Percentiles rank a stretch among this genome's conserved stretches.
Evolutionary conservation across 2,329 filamentous ascomycete genomes (phyloP).

Genomic region (Beauveria pseudobassiana): DNA sequence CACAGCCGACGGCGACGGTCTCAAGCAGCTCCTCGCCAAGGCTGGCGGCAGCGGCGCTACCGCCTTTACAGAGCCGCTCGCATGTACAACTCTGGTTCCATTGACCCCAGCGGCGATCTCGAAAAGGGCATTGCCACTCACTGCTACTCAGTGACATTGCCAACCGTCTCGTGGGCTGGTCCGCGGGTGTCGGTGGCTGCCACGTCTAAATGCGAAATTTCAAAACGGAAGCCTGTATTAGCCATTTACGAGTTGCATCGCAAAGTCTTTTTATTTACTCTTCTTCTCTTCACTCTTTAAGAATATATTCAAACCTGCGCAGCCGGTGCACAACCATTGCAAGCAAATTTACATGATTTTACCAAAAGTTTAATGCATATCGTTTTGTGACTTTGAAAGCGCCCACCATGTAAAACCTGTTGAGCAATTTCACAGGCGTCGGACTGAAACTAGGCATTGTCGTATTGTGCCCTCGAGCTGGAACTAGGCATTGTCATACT

Average conservation of each 20-base stretch:
- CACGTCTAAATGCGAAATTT: not conserved
- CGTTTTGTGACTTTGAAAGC: no score
- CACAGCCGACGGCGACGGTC: slow-evolving; percentile 32
- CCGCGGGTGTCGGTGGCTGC: slow-evolving; percentile 1
- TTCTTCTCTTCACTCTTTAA: not conserved
- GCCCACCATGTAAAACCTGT: no score
- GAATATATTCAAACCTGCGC: not conserved
- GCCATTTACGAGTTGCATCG: not conserved
- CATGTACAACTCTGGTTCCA: slow-evolving; percentile 41
- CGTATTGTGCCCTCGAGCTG: no score
- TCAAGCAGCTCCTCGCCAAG: slow-evolving; percentile 29
- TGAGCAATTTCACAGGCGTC: no score
- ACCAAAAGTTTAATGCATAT: no score
- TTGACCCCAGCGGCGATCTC: slow-evolving; percentile 26
- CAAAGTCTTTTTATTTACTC: not conserved
- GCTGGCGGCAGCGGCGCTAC: slow-evolving; percentile 23
- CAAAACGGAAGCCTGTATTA: not conserved
- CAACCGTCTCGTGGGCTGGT: slow-evolving; percentile 9
- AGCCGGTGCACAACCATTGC: not conserved
- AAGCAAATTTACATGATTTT: not conserved
- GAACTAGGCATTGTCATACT: no score
- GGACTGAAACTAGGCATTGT: no score
- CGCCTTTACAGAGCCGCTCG: slow-evolving; percentile 38
- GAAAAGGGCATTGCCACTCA: slow-evolving; percentile 35
- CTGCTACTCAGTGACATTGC: slow-evolving; percentile 45